Base-by-base conservation (phyloP, 2,329 filamentous ascomycete species). In the Colletotrichum zoysiae region DNA sequence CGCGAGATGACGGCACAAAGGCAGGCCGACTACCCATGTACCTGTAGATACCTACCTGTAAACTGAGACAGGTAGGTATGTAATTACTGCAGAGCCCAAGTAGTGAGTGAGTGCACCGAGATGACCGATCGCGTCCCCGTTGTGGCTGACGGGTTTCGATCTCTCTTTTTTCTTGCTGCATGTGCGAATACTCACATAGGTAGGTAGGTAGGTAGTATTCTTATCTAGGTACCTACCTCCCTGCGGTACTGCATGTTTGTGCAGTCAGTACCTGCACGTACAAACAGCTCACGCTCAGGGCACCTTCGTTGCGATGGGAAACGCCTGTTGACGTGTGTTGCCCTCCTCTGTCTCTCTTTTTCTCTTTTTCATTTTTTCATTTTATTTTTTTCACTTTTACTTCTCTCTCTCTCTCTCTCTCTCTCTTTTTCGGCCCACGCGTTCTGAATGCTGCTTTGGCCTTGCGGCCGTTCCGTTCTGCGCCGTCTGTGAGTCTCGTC, bases 1-100 rank as follows among this genome's bases (percentile, higher is more conserved):
- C 44, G 33, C 60, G 9, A 63, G 40, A 64, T 64, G 61, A 64
- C 61, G 61, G 38, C 61, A 64, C 53, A 40, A 23, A 20, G 18
- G 16, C 59, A 62, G 16, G 30, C 30, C 30, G 30, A 30, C 30
- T 30, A 4, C 30, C 30, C 26, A 26, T 26, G 26, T 26, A 26
- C 26, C 26, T 30, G 30, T 30, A 30, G 30, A 5, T 30, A 30
- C 26, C 26, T 26, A 26, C 26, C 26, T 30, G 30, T 30, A 30
- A 3, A 30, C 4, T 30, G 3, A 30, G 30, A 30, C 30, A 30
- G 30, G 30, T 30, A 30, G 3, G 30, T 30, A n/a, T n/a, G n/a
- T n/a, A n/a, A n/a, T n/a, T n/a, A 4, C 30, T 30, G 30, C 4
- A 30, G 30, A 30, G 30, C 30, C 30, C 30, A 30, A 30, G 3